Base-by-base conservation (phyloP, 1,284 basidiomycete genomes). In the Ustilago bromivora region DNA sequence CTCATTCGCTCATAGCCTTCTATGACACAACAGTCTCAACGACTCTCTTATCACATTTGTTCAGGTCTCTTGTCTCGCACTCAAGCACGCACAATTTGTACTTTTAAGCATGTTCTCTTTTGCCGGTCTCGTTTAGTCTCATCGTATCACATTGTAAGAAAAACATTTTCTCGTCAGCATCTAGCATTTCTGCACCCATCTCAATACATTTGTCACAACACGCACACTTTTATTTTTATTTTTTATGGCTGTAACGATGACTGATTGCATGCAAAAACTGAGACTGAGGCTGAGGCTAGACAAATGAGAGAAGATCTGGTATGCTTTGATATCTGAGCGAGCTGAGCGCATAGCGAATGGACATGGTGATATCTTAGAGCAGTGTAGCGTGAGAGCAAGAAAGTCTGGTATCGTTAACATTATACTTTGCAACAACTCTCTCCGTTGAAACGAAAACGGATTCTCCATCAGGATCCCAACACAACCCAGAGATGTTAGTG, bases 391-490 rank as follows among this genome's bases (percentile, higher is more conserved):
- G 40, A 10, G 66, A 28, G 9, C 59, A 38, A 12, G 57, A 43
- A 5, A 68, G 11, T 12, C 71, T 51, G 10, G 66, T 54, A 43
- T 76, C 70, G 12, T 9, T 36, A 23, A 76, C 67, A 13, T 53
- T 54, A 57, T 80, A 81, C 11, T 70, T 65, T 0, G 79, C 77
- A 6, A 81, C 55, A 4, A 73, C 46, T 7, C 67, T 52, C 40
- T 78, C 72, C 5, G 77, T 82, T 0, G 75, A 67, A 17, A 77
- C 55, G 52, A 72, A 82, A 41, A 82, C 13, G 34, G 54, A 47
- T 46, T 81, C 80, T 1, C 46, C 52, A n/a, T 77, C 69, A 2
- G 78, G 67, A 57, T 80, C 78, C 80, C 79, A 82, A 12, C 78
- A 78, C 2, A 82, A 43, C 1, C 81, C 81, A 19, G 71, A 62